Conservation (phyloP, 805 yeast species). For the Candida ulmi region DNA sequence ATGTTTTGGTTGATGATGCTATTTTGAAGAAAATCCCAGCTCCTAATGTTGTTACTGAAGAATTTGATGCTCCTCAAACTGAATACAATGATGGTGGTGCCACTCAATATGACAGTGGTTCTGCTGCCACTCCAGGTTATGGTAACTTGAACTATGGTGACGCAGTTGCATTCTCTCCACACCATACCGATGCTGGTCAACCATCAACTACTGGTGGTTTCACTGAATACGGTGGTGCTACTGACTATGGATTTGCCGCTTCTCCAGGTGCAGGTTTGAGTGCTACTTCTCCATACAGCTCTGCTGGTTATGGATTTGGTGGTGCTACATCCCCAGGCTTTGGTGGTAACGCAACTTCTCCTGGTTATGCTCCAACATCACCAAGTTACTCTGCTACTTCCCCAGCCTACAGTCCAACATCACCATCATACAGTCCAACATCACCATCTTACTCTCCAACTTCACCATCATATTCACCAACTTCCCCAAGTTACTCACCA, state of each 20-base stretch:
- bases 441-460: slow-evolving; percentile 67
- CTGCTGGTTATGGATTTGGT: slow-evolving; percentile 35
- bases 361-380: slow-evolving; percentile 63
- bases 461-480: slow-evolving; percentile 71
- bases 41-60: slow-evolving; percentile 33
- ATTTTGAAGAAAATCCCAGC: slow-evolving; percentile 51
- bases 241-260: slow-evolving; percentile 51
- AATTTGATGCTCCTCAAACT: slow-evolving; percentile 29
- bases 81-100: slow-evolving; percentile 64
- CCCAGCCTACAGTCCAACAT: slow-evolving; percentile 64
- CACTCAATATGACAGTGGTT: slow-evolving; percentile 67
- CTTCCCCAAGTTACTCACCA: slow-evolving; percentile 58
- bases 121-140: slow-evolving; percentile 77
- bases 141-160: slow-evolving; percentile 60
- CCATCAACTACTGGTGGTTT: slow-evolving; percentile 76
- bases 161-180: slow-evolving; percentile 87
- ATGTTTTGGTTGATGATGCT: slow-evolving; percentile 89
- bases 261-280: slow-evolving; percentile 48
- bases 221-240: slow-evolving; percentile 54
- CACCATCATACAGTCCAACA: slow-evolving; percentile 68
- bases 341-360: slow-evolving; percentile 57
- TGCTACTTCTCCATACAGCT: slow-evolving; percentile 47
- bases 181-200: slow-evolving; percentile 72
- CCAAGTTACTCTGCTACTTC: slow-evolving; percentile 72
- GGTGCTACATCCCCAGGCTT: slow-evolving; percentile 52